Conservation (phyloP, 2,329 filamentous ascomycete species). For the Ophiostoma himal-ulmi region DNA sequence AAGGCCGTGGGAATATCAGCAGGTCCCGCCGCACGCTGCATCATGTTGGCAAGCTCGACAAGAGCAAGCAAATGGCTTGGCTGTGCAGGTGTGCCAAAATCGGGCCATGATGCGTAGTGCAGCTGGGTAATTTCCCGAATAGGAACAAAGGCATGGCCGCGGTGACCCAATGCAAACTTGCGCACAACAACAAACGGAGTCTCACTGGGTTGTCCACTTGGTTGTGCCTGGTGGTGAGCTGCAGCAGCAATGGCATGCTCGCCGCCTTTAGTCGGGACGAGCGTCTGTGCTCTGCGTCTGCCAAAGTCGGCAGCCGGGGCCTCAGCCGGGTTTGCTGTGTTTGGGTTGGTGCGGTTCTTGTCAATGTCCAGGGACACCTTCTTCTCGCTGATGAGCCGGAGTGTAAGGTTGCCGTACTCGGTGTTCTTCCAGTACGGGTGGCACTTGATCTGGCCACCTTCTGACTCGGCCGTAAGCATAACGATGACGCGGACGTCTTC, state of each 20-base stretch:
- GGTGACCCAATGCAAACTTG: conserved; percentile 77
- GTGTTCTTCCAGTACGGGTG: conserved; percentile 85
- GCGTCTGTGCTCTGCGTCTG: conserved; percentile 27
- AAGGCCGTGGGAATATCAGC: background rate
- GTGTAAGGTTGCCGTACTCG: conserved; percentile 69
- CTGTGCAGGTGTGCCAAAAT: conserved; percentile 88
- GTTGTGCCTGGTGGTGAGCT: conserved; percentile 29
- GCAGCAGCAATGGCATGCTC: background rate
- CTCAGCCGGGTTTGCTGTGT: background rate
- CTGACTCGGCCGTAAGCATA: conserved; percentile 90
- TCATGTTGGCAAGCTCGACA: conserved; percentile 79
- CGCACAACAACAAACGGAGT: conserved; percentile 74
- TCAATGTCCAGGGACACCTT: conserved; percentile 70
- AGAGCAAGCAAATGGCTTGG: conserved; percentile 79
- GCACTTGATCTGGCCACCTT: conserved; percentile 90
- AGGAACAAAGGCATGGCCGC: conserved; percentile 70
- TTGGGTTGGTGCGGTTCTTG: conserved; percentile 8
- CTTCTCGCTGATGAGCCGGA: conserved; percentile 75
- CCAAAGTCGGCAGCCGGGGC: conserved; percentile 8
- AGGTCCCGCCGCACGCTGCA: conserved; percentile 50
- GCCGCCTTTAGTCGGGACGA: conserved; percentile 39
- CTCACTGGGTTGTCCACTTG: conserved; percentile 40
- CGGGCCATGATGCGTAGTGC: conserved; percentile 94
- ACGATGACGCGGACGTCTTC: conserved; percentile 92
- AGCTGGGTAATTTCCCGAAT: conserved; percentile 91